Conservation (phyloP, 805 yeast genomes). For the Sugiyamaella marilandica region DNA sequence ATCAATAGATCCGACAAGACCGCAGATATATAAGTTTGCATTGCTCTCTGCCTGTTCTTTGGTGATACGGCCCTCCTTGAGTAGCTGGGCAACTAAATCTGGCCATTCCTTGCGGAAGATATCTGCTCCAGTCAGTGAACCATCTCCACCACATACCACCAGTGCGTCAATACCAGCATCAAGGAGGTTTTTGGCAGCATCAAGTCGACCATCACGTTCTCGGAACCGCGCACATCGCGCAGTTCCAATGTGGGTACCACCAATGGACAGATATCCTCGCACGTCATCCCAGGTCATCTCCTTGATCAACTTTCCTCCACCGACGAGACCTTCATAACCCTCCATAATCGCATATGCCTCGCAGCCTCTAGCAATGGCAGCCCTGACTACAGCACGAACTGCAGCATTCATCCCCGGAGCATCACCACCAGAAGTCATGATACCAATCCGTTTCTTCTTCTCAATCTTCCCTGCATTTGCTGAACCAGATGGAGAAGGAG, state of each 20-base stretch:
- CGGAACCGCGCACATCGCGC: constrained; percentile 86
- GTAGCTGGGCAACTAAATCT: constrained; percentile 68
- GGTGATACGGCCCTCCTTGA: constrained; percentile 51
- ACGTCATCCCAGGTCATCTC: constrained; percentile 92
- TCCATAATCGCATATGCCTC: constrained; percentile 89
- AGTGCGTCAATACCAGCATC: constrained; percentile 88
- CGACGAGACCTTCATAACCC: constrained; percentile 90
- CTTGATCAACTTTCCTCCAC: constrained; percentile 74
- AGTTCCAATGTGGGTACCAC: constrained; percentile 96
- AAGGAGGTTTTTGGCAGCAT: constrained; percentile 80
- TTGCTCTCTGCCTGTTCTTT: constrained; percentile 55
- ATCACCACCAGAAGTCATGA: constrained; percentile 98
- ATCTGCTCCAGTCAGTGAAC: constrained; percentile 97
- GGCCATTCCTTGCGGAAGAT: constrained; percentile 95
- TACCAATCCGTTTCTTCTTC: constrained; percentile 64
- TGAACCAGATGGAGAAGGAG: constrained; percentile 11
- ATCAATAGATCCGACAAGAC: constrained; percentile 94
- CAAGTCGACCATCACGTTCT: constrained; percentile 78
- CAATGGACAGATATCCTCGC: constrained; percentile 85
- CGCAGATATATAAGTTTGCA: constrained; percentile 77
- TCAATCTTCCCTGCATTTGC: constrained; percentile 15
- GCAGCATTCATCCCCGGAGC: constrained; percentile 98
- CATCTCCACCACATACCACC: constrained; percentile 98
- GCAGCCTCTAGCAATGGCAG: constrained; percentile 83
- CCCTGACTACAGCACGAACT: constrained; percentile 91